A percentile compares a stretch with the other conserved stretches of the same genome.
Conservation (phyloP, 1,284 basidiomycete genomes). For the Leccinum pachyderme region DNA sequence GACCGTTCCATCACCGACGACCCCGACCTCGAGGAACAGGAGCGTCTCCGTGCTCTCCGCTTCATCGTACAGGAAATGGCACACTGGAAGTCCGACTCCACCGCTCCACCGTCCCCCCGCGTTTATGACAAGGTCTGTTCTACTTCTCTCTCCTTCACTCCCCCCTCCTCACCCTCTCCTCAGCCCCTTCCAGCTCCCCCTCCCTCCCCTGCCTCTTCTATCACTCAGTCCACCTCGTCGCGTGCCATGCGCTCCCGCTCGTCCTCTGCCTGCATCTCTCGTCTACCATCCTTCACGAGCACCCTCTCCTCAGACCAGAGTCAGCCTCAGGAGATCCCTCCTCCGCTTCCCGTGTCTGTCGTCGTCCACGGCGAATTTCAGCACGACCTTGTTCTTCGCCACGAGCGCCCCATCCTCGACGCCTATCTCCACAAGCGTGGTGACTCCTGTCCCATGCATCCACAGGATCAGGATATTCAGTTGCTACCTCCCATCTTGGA, state of each 20-base stretch:
- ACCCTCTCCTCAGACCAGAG: slow-evolving; percentile 36
- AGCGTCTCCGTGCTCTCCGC: slow-evolving; percentile 31
- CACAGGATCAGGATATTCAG: slow-evolving; percentile 23
- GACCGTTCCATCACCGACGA: slow-evolving; percentile 3
- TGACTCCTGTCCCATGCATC: slow-evolving; percentile 5
- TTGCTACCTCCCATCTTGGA: slow-evolving; percentile 19
- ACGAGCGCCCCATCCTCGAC: slow-evolving; percentile 12
- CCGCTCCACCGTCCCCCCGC: background rate
- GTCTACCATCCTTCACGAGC: slow-evolving; percentile 34
- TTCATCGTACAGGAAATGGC: slow-evolving; percentile 36
- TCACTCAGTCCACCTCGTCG: slow-evolving; percentile 28
- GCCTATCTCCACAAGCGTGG: slow-evolving; percentile 12
- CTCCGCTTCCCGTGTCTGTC: slow-evolving; percentile 32
- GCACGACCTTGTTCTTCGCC: slow-evolving; percentile 25
- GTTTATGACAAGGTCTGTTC: slow-evolving; percentile 24
- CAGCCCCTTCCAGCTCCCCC: slow-evolving; percentile 29
- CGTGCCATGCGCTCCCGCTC: slow-evolving; percentile 33
- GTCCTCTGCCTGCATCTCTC: slow-evolving; percentile 32
- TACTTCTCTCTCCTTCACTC: background rate
- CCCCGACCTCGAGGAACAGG: slow-evolving; percentile 26
- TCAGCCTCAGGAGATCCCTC: slow-evolving; percentile 25
- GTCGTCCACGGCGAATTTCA: slow-evolving; percentile 31
- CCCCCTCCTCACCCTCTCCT: background rate
- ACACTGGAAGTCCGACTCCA: slow-evolving; percentile 19
- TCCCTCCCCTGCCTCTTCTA: slow-evolving; percentile 31